A percentile compares a stretch with the other conserved stretches of the same genome.
These are phyloP conservation scores for Kwoniella mangroviensis DNA, from an alignment of 768 basidiomycete genomes.

Conservation along the genomic window DNA sequence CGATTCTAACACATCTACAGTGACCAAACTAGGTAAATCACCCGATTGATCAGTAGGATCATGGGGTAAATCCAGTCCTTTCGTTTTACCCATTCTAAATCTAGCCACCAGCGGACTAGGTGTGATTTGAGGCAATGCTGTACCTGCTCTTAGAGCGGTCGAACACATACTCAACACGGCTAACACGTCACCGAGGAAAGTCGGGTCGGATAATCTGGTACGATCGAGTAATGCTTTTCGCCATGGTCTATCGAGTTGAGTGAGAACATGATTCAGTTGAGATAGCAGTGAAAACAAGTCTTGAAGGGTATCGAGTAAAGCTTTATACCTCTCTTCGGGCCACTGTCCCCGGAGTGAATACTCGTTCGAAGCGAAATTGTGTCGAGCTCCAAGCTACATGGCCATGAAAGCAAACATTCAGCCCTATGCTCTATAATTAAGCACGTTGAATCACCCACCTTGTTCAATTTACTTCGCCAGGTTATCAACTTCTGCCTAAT, in stretches of 20 bases:
- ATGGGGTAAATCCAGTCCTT: conserved; percentile 69
- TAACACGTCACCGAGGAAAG: conserved; percentile 82
- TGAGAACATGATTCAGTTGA: conserved; percentile 73
- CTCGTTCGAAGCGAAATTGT: conserved; percentile 58
- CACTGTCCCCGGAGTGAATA: conserved; percentile 75
- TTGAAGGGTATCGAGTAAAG: conserved; percentile 58
- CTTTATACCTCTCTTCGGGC: conserved; percentile 77
- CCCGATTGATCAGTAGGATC: conserved; percentile 75
- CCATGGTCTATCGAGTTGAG: conserved; percentile 77
- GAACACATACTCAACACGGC: conserved; percentile 87
- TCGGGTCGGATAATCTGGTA: conserved; percentile 74
- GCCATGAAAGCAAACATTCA: no score
- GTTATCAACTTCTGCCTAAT: conserved; percentile 73
- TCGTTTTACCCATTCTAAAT: conserved; percentile 58
- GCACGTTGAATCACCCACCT: conserved; percentile 60
- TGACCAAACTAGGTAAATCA: conserved; percentile 72
- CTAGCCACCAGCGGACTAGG: conserved; percentile 67
- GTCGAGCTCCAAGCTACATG: conserved; percentile 29
- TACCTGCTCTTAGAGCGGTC: conserved; percentile 72
- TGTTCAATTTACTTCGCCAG: conserved; percentile 72
- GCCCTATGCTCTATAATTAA: no score
- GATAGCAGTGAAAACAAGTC: conserved; percentile 72
- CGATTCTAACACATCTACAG: conserved; percentile 70
- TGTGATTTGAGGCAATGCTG: conserved; percentile 81
- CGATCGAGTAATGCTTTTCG: conserved; percentile 73